Percentiles rank a stretch among this genome's conserved stretches.
phyloP scores from a whole-genome alignment of 768 basidiomycete species.

The Boletus reticuloceps region DNA sequence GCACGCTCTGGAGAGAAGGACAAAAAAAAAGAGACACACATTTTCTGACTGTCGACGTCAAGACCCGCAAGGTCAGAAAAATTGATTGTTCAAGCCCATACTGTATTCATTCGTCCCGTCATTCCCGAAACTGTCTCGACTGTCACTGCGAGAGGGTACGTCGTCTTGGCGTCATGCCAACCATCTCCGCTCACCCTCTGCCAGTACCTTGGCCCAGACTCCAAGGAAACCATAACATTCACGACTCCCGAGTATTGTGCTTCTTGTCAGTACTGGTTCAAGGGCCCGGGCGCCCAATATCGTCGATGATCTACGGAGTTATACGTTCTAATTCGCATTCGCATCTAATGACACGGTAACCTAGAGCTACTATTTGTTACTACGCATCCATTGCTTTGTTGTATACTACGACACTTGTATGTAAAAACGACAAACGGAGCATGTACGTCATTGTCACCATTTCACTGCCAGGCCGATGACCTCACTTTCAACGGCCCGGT shows the following conservation, averaged over 20 bases:
- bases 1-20: constrained; percentile 16
- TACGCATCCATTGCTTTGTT: constrained; percentile 19
- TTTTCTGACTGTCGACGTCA: constrained; percentile 8
- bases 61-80: constrained; percentile 36
- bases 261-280: constrained; percentile 61
- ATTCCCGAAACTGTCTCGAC: constrained; percentile 39
- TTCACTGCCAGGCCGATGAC: constrained; percentile 74
- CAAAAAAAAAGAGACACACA: no score
- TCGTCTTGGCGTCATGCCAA: not conserved
- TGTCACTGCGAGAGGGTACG: constrained; percentile 46
- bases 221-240: constrained; percentile 54
- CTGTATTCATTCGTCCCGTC: constrained; percentile 40
- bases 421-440: constrained; percentile 6
- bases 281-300: constrained; percentile 40
- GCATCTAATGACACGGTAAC: constrained; percentile 27
- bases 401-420: constrained; percentile 16
- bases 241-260: constrained; percentile 52
- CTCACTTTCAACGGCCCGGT: constrained; percentile 84
- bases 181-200: constrained; percentile 1
- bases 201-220: constrained; percentile 69
- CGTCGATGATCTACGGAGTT: constrained; percentile 25
- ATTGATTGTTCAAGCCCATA: constrained; percentile 34
- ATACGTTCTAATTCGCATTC: constrained; percentile 4
- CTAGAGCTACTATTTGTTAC: constrained; percentile 29
- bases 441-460: constrained; percentile 45